Evolutionary conservation across 768 basidiomycete genomes (phyloP).

Genomic region (Hebeloma cylindrosporum): DNA sequence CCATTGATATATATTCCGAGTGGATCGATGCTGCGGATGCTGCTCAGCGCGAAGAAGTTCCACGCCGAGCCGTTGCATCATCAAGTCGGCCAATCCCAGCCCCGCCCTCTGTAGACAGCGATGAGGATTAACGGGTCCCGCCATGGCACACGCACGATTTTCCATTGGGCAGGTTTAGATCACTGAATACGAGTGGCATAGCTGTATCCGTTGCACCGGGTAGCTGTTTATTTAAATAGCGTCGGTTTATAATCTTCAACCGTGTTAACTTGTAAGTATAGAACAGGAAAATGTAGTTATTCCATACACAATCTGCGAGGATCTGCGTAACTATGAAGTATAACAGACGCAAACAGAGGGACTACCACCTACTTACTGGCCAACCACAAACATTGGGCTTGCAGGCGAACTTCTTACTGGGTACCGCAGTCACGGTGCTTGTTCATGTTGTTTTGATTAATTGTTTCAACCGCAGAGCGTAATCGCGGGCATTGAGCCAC

Average conservation of each 20-base stretch:
- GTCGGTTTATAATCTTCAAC: too few relatives aligned
- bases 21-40: constrained; percentile 91
- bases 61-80: constrained; percentile 59
- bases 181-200: too few relatives aligned
- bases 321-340: too few relatives aligned
- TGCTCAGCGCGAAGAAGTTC: constrained; percentile 62
- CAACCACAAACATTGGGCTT: not conserved
- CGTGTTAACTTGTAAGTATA: too few relatives aligned
- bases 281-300: too few relatives aligned
- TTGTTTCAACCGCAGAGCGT: not conserved
- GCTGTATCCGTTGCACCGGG: too few relatives aligned
- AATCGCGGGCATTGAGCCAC: too few relatives aligned
- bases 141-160: not conserved
- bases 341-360: constrained; percentile 22
- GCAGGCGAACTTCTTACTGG: constrained; percentile 10
- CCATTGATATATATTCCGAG: constrained; percentile 87
- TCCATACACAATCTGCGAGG: too few relatives aligned
- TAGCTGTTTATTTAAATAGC: too few relatives aligned
- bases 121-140: constrained; percentile 39
- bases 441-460: constrained; percentile 19
- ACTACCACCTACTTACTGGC: constrained; percentile 5
- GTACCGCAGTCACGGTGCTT: constrained; percentile 6
- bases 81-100: constrained; percentile 51
- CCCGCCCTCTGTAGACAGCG: constrained; percentile 45
- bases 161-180: too few relatives aligned